Evolutionary conservation across 2,329 filamentous ascomycete species (phyloP).

Genomic region (Fusarium sp.): DNA sequence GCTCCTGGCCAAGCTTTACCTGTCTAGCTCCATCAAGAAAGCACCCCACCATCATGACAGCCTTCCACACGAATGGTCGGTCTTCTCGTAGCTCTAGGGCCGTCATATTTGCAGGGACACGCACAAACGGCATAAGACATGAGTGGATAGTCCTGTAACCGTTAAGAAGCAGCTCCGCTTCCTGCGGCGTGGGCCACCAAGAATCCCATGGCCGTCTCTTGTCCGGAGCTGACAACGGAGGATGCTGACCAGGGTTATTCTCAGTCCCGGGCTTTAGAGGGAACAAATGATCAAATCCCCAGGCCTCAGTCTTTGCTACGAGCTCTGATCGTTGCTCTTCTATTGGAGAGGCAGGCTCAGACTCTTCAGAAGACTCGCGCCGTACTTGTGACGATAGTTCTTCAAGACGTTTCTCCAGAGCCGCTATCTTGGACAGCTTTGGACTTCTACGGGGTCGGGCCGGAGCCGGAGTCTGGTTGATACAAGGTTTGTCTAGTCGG

Average conservation of each 20-base stretch:
- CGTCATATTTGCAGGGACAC: conserved; percentile 57
- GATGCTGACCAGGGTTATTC: conserved; percentile 14
- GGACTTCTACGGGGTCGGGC: conserved; percentile 63
- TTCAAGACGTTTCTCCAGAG: conserved; percentile 66
- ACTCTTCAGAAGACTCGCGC: conserved; percentile 38
- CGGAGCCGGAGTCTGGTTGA: conserved; percentile 64
- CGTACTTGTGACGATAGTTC: conserved; percentile 64
- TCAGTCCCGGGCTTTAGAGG: conserved; percentile 42
- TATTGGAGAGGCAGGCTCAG: conserved; percentile 25
- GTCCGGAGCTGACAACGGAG: conserved; percentile 28
- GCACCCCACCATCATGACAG: conserved; percentile 62
- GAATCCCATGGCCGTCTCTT: conserved; percentile 48
- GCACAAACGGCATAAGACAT: conserved; percentile 63
- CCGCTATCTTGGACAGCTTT: conserved; percentile 65
- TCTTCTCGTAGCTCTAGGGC: conserved; percentile 56
- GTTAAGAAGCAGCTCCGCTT: conserved; percentile 59
- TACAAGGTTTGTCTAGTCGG: conserved; percentile 64
- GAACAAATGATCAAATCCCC: conserved; percentile 57
- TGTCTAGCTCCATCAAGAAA: conserved; percentile 63
- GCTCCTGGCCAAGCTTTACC: conserved; percentile 59
- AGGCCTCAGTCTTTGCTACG: conserved; percentile 28
- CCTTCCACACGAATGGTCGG: conserved; percentile 66
- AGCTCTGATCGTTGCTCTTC: conserved; percentile 18
- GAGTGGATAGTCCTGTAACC: conserved; percentile 55
- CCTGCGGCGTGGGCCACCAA: conserved; percentile 60